Conservation (phyloP, 768 basidiomycete species). For the Mycena sanguinolenta region DNA sequence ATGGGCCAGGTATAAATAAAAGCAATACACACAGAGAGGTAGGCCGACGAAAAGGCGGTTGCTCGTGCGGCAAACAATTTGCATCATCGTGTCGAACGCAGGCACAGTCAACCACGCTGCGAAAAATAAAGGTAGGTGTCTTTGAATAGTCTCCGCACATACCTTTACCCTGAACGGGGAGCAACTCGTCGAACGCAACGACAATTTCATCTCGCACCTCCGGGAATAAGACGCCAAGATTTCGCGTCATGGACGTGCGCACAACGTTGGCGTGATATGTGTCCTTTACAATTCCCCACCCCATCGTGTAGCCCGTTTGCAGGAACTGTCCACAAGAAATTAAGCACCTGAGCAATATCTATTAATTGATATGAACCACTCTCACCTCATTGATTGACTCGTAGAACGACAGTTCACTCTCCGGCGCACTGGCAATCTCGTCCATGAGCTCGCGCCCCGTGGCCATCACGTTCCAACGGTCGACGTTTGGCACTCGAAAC, state of each 20-base stretch:
- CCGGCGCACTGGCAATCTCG: slow-evolving; percentile 49
- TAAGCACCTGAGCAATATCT: background rate
- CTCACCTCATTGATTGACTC: slow-evolving; percentile 46
- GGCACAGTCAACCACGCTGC: slow-evolving; percentile 30
- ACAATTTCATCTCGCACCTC: slow-evolving; percentile 62
- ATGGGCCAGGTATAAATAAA: background rate
- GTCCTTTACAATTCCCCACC: slow-evolving; percentile 45
- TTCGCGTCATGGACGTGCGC: slow-evolving; percentile 51
- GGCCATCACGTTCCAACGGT: slow-evolving; percentile 30
- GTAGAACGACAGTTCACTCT: slow-evolving; percentile 46
- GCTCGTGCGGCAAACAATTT: slow-evolving; percentile 24
- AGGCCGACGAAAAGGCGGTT: slow-evolving; percentile 27
- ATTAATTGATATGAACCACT: background rate
- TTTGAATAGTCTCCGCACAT: too few species aligned
- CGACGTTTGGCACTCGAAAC: slow-evolving; percentile 11
- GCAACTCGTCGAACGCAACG: slow-evolving; percentile 54
- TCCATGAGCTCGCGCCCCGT: slow-evolving; percentile 38
- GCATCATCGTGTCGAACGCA: slow-evolving; percentile 32
- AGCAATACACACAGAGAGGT: slow-evolving; percentile 30
- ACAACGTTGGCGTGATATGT: slow-evolving; percentile 54
- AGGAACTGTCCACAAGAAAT: slow-evolving; percentile 41
- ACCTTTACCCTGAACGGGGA: slow-evolving; percentile 49
- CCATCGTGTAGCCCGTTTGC: slow-evolving; percentile 52
- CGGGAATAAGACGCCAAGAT: slow-evolving; percentile 49
- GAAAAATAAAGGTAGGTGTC: slow-evolving; percentile 1